Base-by-base conservation (phyloP, 2,329 filamentous ascomycete species). In the Beauveria asiatica region DNA sequence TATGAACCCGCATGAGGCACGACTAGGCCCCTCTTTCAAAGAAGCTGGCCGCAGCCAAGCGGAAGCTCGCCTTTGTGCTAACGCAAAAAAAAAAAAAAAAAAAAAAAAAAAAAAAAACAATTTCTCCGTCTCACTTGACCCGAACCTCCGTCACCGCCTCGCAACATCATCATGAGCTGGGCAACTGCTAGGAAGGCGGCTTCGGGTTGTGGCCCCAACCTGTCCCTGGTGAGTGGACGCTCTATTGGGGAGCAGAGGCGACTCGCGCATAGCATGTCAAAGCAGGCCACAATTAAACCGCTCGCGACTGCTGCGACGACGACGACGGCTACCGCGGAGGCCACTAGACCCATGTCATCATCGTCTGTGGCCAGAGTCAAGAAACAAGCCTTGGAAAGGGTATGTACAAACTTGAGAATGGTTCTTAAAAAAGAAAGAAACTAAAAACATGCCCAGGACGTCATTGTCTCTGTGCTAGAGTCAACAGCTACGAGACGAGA, bases 401-500 rank as follows among this genome's bases (percentile, higher is more conserved):
- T 74, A 67, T 57, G 64, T 23, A 19, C 44, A 27, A 8, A 13
- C 10, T 16, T n/a, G 11, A 3, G n/a, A 25, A 44, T 23, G 2
- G 21, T 42, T 13, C 17, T 11, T 3, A 39, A 21, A n/a, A 23
- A 9, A 17, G 23, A n/a, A 17, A 41, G 8, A 17, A 27, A n/a
- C 45, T 60, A 13, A 59, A 30, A 41, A 7, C 5, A 8, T 23
- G 41, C 33, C 13, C 65, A 92, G 87, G 90, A 96, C 69, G 88
- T 96, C 68, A 87, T 96, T 67, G 81, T 95, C 37, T 92, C 91
- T 17, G 83, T 97, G 3, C 79, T 99, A 37, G 90, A 90, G 68
- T 91, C 92, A 19, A 91, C 92, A 11, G 89, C 92, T 6, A 97
- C 93, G 0, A 96, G 92, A 74, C 86, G 94, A 67, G 94, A 99